Evolutionary conservation across 2,329 filamentous ascomycete species (phyloP).

Genomic region (Fusarium sp.): DNA sequence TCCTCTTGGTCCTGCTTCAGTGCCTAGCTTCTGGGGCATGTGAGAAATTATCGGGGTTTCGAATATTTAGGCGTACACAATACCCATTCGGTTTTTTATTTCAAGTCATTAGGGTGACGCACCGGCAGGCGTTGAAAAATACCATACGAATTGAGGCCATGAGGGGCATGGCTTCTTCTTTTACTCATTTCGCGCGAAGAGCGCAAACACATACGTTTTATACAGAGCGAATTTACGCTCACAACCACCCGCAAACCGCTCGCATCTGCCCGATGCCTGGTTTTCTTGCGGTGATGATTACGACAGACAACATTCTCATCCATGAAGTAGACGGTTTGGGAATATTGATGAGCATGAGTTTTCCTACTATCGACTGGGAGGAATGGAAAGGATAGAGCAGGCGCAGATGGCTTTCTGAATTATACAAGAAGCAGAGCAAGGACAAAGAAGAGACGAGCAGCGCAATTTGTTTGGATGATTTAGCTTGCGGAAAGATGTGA

Average conservation of each 20-base stretch:
- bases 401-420: conserved; percentile 37
- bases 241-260: conserved; percentile 15
- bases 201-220: conserved; percentile 44
- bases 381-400: conserved; percentile 23
- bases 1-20: conserved; percentile 47
- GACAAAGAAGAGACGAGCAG: conserved; percentile 22
- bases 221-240: conserved; percentile 37
- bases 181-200: conserved; percentile 41
- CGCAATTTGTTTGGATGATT: conserved; percentile 10
- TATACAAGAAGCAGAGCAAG: conserved; percentile 28
- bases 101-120: conserved; percentile 39
- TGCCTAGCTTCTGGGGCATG: conserved; percentile 53
- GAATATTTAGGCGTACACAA: conserved; percentile 47
- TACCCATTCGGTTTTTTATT: conserved; percentile 49
- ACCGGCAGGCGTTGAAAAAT: conserved; percentile 45
- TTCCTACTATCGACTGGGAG: conserved; percentile 20
- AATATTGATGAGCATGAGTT: conserved; percentile 28
- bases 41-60: conserved; percentile 44
- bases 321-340: conserved; percentile 33
- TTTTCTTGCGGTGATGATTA: conserved; percentile 41
- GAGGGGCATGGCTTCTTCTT: conserved; percentile 31
- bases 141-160: conserved; percentile 37
- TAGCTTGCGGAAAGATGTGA: conserved; percentile 20
- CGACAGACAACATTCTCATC: conserved; percentile 41
- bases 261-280: conserved; percentile 1